Evolutionary conservation across 208 protist genomes (phyloP).

Genomic region (Giardia duodenalis): DNA sequence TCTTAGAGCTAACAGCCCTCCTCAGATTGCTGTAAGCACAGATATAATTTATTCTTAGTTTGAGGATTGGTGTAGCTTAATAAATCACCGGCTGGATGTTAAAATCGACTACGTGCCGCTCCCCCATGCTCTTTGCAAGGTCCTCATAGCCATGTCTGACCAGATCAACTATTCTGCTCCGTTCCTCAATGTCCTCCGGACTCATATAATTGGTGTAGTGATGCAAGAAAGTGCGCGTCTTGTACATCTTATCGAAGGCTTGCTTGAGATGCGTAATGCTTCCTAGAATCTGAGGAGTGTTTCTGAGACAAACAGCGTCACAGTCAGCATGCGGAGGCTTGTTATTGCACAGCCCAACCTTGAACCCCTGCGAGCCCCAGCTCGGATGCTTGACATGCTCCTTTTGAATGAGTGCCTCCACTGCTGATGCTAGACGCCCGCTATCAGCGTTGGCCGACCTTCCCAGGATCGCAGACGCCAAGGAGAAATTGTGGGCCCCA

Average conservation of each 20-base stretch:
- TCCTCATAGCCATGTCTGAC: constrained; percentile 3
- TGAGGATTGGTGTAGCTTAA: no score
- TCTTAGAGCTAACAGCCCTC: no score
- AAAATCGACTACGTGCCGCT: neutral
- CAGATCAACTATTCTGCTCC: neutral
- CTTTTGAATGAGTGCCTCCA: neutral
- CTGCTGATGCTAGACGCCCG: neutral
- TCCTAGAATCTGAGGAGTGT: neutral
- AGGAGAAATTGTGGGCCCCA: neutral
- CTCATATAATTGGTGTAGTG: neutral
- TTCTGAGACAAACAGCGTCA: neutral
- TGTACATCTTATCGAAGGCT: neutral
- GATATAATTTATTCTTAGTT: no score
- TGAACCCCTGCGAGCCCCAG: neutral
- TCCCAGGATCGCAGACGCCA: neutral
- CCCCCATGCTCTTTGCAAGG: neutral
- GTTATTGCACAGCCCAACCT: neutral
- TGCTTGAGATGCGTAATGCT: neutral
- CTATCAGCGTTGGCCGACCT: neutral
- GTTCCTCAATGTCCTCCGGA: neutral
- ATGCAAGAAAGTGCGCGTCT: constrained; percentile 2
- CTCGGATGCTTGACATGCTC: neutral
- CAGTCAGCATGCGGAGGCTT: neutral
- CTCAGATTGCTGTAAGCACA: no score
- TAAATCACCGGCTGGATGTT: neutral